Evolutionary conservation across 1,139 yeast species (phyloP).

Genomic region (Debaryomyces sp.): DNA sequence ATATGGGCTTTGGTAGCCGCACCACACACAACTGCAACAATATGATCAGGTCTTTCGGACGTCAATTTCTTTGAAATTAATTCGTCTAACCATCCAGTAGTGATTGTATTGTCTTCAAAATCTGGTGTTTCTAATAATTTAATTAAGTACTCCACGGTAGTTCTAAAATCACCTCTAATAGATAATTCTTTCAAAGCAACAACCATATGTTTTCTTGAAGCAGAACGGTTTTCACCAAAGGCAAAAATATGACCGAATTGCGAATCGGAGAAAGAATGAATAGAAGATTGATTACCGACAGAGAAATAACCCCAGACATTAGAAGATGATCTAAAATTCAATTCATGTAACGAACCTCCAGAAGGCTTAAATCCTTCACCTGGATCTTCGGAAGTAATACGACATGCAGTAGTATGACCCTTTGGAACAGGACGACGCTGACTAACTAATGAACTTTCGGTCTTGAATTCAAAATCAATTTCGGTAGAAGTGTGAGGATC

Average conservation of each 20-base stretch:
- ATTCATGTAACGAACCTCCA: conserved; percentile 93
- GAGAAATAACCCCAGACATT: conserved; percentile 99
- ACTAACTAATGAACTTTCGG: conserved; percentile 67
- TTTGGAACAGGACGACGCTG: conserved; percentile 95
- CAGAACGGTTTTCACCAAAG: conserved; percentile 97
- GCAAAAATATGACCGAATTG: conserved; percentile 99
- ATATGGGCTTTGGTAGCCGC: conserved; percentile 94
- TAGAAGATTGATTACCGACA: conserved; percentile 94
- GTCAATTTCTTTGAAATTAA: conserved; percentile 90
- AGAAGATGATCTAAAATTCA: conserved; percentile 94
- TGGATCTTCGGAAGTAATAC: conserved; percentile 98
- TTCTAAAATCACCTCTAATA: conserved; percentile 97
- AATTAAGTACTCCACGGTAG: conserved; percentile 95
- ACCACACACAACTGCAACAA: conserved; percentile 92
- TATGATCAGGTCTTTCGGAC: conserved; percentile 94
- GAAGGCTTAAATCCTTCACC: conserved; percentile 99
- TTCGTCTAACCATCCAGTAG: conserved; percentile 99
- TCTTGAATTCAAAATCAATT: conserved; percentile 86
- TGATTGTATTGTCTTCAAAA: conserved; percentile 92
- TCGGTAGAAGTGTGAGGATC: conserved; percentile 92
- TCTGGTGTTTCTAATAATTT: conserved; percentile 95
- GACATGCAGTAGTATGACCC: conserved; percentile 98
- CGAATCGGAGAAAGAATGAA: conserved; percentile 96
- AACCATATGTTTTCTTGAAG: conserved; percentile 97
- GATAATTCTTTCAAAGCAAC: conserved; percentile 95